These are phyloP conservation scores for Heliamphora exappendiculata DNA, from an alignment of 148 eudicot species.

Conservation along the genomic window DNA sequence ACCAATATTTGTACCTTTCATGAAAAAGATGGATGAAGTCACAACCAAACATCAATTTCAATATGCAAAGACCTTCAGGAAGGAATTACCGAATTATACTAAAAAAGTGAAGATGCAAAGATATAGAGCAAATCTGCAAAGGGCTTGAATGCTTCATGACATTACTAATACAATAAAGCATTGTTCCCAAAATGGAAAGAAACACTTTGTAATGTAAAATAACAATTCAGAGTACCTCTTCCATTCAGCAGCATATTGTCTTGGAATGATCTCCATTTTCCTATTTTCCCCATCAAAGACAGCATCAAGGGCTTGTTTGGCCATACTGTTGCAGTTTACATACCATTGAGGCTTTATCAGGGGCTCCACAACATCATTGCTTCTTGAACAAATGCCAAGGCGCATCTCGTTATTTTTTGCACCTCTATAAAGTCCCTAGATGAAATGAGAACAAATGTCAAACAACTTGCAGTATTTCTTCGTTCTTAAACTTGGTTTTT, in stretches of 20 bases:
- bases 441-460: background rate
- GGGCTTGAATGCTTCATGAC: background rate
- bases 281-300: constrained; percentile 43
- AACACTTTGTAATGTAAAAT: background rate
- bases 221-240: constrained; percentile 49
- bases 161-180: background rate
- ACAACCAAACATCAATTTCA: background rate
- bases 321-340: constrained; percentile 73
- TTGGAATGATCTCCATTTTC: constrained; percentile 79
- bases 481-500: background rate
- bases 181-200: background rate
- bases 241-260: constrained; percentile 90
- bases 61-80: background rate
- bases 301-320: constrained; percentile 83
- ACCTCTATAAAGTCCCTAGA: constrained; percentile 84
- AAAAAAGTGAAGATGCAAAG: background rate
- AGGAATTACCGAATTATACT: background rate
- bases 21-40: background rate
- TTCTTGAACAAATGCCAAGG: constrained; percentile 84
- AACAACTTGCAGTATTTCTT: background rate
- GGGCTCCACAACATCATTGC: constrained; percentile 87
- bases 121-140: background rate
- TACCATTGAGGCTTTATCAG: constrained; percentile 97
- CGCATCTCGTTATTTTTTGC: constrained; percentile 82
- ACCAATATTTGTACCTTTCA: background rate